phyloP scores from a whole-genome alignment of 129 eudicot genomes.

The Artemisia argyi region DNA sequence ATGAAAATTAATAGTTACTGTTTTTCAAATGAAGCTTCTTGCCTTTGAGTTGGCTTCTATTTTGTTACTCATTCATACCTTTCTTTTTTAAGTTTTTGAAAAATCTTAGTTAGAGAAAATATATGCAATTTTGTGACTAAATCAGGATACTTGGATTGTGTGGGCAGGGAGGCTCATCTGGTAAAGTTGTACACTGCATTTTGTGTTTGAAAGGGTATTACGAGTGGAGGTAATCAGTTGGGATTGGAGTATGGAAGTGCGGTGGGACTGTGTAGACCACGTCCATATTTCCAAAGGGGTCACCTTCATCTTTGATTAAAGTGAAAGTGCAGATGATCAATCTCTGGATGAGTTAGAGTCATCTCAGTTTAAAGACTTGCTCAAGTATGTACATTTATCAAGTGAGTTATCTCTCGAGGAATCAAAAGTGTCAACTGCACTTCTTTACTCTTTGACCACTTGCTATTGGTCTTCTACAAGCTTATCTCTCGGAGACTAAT shows the following conservation, averaged over 20 bases:
- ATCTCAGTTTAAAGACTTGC: slow-evolving; percentile 72
- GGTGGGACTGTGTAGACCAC: slow-evolving; percentile 92
- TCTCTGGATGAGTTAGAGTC: slow-evolving; percentile 80
- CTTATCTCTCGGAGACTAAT: slow-evolving; percentile 60
- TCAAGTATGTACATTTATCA: slow-evolving; percentile 67
- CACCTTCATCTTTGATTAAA: slow-evolving; percentile 71
- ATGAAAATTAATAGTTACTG: slow-evolving; percentile 81
- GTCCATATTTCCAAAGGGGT: slow-evolving; percentile 58
- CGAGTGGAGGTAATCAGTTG: slow-evolving; percentile 94
- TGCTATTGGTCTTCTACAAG: slow-evolving; percentile 68
- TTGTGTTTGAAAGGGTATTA: slow-evolving; percentile 85
- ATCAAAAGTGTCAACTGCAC: slow-evolving; percentile 56
- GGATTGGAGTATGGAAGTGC: slow-evolving; percentile 88
- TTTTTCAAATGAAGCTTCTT: slow-evolving; percentile 87
- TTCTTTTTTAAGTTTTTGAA: too few species aligned
- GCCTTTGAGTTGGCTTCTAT: slow-evolving; percentile 53
- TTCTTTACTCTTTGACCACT: slow-evolving; percentile 70
- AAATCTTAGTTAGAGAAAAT: neutral
- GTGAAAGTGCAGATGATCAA: slow-evolving; percentile 83
- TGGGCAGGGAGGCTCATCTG: slow-evolving; percentile 85
- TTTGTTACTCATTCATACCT: neutral
- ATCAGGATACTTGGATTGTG: slow-evolving; percentile 5
- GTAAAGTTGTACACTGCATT: slow-evolving; percentile 92
- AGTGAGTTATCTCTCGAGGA: slow-evolving; percentile 64
- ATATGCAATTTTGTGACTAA: neutral